Conservation (phyloP, 2,329 filamentous ascomycete species). For the Cordyceps cateniannulata region DNA sequence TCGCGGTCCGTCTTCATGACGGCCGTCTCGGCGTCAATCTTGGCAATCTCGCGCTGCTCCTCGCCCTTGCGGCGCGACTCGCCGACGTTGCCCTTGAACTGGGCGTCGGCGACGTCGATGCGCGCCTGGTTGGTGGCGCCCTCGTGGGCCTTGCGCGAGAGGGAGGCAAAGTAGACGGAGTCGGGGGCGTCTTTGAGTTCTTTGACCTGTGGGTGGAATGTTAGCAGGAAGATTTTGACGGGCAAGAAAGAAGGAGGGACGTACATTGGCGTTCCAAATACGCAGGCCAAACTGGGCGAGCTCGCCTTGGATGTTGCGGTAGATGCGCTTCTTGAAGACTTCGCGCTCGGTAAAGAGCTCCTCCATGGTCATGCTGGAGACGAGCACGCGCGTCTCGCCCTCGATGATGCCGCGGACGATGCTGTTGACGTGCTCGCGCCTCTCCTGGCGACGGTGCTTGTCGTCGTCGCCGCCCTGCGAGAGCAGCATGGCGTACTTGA, state of each 20-base stretch:
- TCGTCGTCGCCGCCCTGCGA: slow-evolving; percentile 57
- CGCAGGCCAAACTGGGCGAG: slow-evolving; percentile 73
- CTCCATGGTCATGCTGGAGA: slow-evolving; percentile 88
- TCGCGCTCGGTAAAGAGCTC: slow-evolving; percentile 77
- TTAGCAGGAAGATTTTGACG: neutral
- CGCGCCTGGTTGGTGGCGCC: slow-evolving; percentile 75
- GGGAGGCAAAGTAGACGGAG: slow-evolving; percentile 76
- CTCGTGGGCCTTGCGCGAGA: slow-evolving; percentile 78
- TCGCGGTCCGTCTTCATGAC: slow-evolving; percentile 81
- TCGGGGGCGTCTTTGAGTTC: slow-evolving; percentile 78
- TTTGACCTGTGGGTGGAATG: slow-evolving; percentile 44
- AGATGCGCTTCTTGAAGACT: slow-evolving; percentile 69
- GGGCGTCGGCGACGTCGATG: slow-evolving; percentile 59
- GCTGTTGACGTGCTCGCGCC: slow-evolving; percentile 60
- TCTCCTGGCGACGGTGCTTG: slow-evolving; percentile 30
- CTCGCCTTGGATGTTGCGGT: slow-evolving; percentile 70
- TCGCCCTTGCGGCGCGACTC: slow-evolving; percentile 73
- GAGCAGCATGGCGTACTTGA: slow-evolving; percentile 77
- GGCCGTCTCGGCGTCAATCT: slow-evolving; percentile 80
- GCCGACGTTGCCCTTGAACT: slow-evolving; percentile 62
- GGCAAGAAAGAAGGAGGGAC: neutral
- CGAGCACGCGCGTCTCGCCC: slow-evolving; percentile 76
- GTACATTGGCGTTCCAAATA: slow-evolving; percentile 61
- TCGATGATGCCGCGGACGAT: slow-evolving; percentile 90
- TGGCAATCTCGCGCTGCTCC: slow-evolving; percentile 79